phyloP scores from a whole-genome alignment of 352 stramenopile species.

The Phytophthora melonis region DNA sequence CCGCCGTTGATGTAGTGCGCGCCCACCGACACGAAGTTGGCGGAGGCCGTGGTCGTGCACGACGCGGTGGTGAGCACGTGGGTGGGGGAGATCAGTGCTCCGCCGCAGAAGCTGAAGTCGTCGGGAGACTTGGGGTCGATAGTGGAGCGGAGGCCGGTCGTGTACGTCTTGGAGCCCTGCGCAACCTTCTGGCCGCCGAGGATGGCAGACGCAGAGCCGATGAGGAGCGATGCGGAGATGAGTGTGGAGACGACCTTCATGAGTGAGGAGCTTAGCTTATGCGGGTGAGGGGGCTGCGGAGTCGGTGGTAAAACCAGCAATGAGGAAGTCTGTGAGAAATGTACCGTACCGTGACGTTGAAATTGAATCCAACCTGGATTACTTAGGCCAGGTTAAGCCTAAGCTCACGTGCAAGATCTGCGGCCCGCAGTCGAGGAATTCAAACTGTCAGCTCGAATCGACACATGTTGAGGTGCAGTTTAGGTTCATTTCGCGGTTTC shows the following conservation, averaged over 20 bases:
- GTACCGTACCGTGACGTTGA: no score
- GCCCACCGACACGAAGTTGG: constrained; percentile 40
- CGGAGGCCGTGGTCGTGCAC: constrained; percentile 13
- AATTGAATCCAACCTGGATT: no score
- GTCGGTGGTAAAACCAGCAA: not conserved
- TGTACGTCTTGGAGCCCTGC: constrained; percentile 49
- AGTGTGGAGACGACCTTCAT: constrained; percentile 11
- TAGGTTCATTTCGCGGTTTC: no score
- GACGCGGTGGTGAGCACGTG: constrained; percentile 39
- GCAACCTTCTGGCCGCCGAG: constrained; percentile 47
- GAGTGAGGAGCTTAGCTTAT: not conserved
- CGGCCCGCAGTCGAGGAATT: no score
- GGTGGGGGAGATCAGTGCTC: constrained; percentile 26
- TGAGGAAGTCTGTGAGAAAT: not conserved
- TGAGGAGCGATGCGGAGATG: constrained; percentile 32
- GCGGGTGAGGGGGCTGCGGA: not conserved
- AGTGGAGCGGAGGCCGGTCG: constrained; percentile 41
- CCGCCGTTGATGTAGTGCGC: constrained; percentile 40
- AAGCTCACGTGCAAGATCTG: no score
- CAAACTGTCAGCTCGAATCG: no score
- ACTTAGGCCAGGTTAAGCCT: no score
- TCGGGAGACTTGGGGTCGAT: constrained; percentile 28
- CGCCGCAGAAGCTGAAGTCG: constrained; percentile 37
- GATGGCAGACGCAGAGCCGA: constrained; percentile 36
- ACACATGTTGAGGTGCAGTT: no score